Evolutionary conservation across 176 grass and related monocot genomes (phyloP).

Genomic region (Rhynchospora breviuscula): DNA sequence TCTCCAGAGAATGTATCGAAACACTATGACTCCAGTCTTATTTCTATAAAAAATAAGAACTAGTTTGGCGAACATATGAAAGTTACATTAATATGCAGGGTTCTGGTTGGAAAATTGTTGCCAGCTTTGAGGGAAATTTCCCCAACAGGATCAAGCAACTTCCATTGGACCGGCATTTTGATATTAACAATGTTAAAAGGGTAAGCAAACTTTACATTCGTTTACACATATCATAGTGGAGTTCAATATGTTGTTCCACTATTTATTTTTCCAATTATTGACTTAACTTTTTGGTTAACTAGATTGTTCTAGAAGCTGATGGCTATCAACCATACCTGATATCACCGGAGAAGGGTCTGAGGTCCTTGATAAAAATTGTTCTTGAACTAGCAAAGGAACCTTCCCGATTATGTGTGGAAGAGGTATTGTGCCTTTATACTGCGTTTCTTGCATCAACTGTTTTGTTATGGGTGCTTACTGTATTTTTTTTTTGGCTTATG

Average conservation of each 20-base stretch:
- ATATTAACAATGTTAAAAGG: slow-evolving; percentile 94
- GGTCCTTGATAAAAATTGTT: slow-evolving; percentile 68
- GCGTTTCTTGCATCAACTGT: slow-evolving; percentile 10
- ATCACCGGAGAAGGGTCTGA: slow-evolving; percentile 82
- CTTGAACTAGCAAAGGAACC: slow-evolving; percentile 82
- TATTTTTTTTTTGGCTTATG: not conserved
- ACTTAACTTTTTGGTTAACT: slow-evolving; percentile 15
- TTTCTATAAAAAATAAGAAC: not conserved
- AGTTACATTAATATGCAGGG: slow-evolving; percentile 31
- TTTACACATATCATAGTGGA: not conserved
- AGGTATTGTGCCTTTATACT: slow-evolving; percentile 41
- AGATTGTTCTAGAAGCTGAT: slow-evolving; percentile 84
- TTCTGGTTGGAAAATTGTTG: slow-evolving; percentile 75
- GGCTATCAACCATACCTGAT: slow-evolving; percentile 83
- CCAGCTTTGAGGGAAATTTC: slow-evolving; percentile 79
- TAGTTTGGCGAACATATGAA: not conserved
- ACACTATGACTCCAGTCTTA: not conserved
- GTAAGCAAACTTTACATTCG: slow-evolving; percentile 33
- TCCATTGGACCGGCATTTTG: slow-evolving; percentile 76
- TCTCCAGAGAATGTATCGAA: slow-evolving; percentile 24
- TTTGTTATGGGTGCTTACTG: not conserved
- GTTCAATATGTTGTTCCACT: slow-evolving; percentile 9
- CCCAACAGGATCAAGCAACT: slow-evolving; percentile 79
- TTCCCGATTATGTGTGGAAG: slow-evolving; percentile 71
- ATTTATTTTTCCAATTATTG: slow-evolving; percentile 11